phyloP scores from a whole-genome alignment of 1,284 basidiomycete species.

The Singerocomus inundabilis region DNA sequence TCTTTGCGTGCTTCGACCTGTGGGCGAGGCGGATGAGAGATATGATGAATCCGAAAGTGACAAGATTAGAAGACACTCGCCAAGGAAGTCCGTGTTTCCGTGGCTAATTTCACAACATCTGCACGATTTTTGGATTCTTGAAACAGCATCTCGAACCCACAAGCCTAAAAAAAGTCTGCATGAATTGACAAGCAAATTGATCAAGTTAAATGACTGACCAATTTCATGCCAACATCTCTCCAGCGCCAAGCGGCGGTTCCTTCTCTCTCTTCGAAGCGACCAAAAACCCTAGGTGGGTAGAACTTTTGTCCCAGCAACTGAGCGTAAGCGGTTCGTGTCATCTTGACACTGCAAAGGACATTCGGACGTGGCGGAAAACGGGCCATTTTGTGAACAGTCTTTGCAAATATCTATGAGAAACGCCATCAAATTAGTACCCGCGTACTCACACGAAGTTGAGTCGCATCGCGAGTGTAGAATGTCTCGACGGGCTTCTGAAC shows the following conservation, averaged over 20 bases:
- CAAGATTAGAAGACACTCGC: constrained; percentile 38
- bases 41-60: background rate
- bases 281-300: constrained; percentile 88
- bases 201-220: constrained; percentile 43
- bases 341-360: constrained; percentile 58
- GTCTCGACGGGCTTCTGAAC: constrained; percentile 85
- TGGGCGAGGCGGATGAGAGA: background rate
- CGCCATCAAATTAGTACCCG: background rate
- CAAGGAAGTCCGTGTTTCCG: constrained; percentile 43
- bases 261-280: constrained; percentile 66
- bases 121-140: constrained; percentile 68
- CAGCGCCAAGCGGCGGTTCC: constrained; percentile 66
- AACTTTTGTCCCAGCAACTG: constrained; percentile 91
- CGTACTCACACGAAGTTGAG: constrained; percentile 75
- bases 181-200: background rate
- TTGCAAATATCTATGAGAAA: constrained; percentile 6
- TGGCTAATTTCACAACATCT: constrained; percentile 36
- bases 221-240: constrained; percentile 88
- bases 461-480: constrained; percentile 90
- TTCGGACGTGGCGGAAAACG: constrained; percentile 78
- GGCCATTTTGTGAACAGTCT: constrained; percentile 85
- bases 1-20: constrained; percentile 65
- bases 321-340: constrained; percentile 91
- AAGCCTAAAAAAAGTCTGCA: constrained; percentile 51
- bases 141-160: constrained; percentile 94